These are phyloP conservation scores for Aspergillus pseudoterreus DNA, from an alignment of 2,329 filamentous ascomycete genomes.

Conservation along the genomic window DNA sequence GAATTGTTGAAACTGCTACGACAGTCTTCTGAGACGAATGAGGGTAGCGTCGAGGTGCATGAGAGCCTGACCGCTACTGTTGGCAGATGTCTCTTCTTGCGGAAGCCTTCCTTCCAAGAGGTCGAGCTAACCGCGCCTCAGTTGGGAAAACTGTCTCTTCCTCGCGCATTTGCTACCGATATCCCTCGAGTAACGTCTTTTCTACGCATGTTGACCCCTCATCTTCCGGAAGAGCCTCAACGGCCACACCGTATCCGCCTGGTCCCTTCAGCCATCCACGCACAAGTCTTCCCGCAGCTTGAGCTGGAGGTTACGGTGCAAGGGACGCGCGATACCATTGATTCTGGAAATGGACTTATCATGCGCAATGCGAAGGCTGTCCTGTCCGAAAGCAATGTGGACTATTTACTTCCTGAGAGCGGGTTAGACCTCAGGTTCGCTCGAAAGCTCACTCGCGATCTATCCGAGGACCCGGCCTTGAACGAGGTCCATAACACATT, in stretches of 20 bases:
- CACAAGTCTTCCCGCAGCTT: conserved; percentile 26
- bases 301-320: conserved; percentile 28
- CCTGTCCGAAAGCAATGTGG: conserved; percentile 27
- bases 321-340: not conserved
- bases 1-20: conserved; percentile 31
- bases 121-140: conserved; percentile 24
- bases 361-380: conserved; percentile 30
- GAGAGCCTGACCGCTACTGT: conserved; percentile 36
- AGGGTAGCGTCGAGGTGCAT: conserved; percentile 11
- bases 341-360: conserved; percentile 11
- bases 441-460: conserved; percentile 27
- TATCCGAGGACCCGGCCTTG: conserved; percentile 14
- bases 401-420: conserved; percentile 39
- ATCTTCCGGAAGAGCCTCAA: conserved; percentile 10
- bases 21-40: not conserved
- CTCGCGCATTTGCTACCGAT: conserved; percentile 31
- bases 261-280: conserved; percentile 25
- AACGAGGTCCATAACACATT: conserved; percentile 13
- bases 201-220: conserved; percentile 23
- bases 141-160: conserved; percentile 27
- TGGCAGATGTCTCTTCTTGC: conserved; percentile 38
- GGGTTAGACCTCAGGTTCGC: conserved; percentile 38
- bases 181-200: conserved; percentile 32
- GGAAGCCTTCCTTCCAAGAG: conserved; percentile 19
- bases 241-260: conserved; percentile 29